These are phyloP conservation scores for Colletotrichum scovillei DNA, from an alignment of 2,329 filamentous ascomycete species.

Conservation along the genomic window DNA sequence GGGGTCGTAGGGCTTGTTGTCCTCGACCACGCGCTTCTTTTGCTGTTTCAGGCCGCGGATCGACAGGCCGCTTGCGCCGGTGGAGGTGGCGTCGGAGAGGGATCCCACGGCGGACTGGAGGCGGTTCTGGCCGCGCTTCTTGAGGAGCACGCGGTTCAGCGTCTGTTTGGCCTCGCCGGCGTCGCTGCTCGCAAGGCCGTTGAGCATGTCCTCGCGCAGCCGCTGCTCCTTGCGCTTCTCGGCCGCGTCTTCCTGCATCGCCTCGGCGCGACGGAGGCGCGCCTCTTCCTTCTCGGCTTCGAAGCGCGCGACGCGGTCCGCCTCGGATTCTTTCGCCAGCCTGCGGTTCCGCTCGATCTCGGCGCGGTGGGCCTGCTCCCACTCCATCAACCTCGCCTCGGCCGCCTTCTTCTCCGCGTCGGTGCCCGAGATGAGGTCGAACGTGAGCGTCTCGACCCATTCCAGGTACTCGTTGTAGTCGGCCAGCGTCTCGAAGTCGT, in stretches of 20 bases:
- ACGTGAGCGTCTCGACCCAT: constrained; percentile 88
- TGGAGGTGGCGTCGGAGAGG: constrained; percentile 47
- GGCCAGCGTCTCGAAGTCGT: constrained; percentile 87
- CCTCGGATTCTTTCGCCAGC: constrained; percentile 66
- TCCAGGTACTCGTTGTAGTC: constrained; percentile 96
- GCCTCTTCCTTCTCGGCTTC: constrained; percentile 75
- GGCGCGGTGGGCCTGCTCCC: constrained; percentile 78
- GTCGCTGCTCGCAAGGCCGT: constrained; percentile 73
- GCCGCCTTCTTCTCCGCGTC: constrained; percentile 69
- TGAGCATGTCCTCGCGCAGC: constrained; percentile 75
- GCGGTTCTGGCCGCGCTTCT: constrained; percentile 73
- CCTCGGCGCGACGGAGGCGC: constrained; percentile 70
- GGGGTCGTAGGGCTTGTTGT: constrained; percentile 85
- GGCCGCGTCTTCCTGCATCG: constrained; percentile 75
- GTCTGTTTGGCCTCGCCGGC: constrained; percentile 69
- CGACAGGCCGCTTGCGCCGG: constrained; percentile 56
- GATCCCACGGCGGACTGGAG: constrained; percentile 44
- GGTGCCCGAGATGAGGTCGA: constrained; percentile 82
- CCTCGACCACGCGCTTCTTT: constrained; percentile 57
- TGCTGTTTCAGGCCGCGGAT: constrained; percentile 85
- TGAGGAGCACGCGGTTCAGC: constrained; percentile 73
- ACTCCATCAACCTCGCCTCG: constrained; percentile 63
- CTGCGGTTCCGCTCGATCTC: constrained; percentile 73
- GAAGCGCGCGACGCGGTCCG: constrained; percentile 65
- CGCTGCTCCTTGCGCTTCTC: constrained; percentile 73